Base-by-base conservation (phyloP, 2,329 filamentous ascomycete genomes). In the Madurella fahalii region DNA sequence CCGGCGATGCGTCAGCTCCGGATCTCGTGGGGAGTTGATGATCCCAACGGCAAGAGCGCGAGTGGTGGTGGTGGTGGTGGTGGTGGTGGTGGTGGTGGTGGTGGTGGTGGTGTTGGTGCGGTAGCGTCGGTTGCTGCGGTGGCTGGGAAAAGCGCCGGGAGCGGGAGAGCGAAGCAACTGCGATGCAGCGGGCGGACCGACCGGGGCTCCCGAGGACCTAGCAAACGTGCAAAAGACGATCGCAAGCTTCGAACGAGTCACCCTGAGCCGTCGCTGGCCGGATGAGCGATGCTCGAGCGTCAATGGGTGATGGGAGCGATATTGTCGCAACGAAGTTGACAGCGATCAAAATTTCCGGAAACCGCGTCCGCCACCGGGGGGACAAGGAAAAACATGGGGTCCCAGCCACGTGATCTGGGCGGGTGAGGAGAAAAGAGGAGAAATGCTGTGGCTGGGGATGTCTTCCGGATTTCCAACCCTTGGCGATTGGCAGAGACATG, bases 401-500 rank as follows among this genome's bases (percentile, higher is more conserved):
- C 34, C 58, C 57, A 64, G 57, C 58, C 64, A 65, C 63, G 61
- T 64, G 62, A 65, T 64, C 56, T 48, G 42, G 5, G 2, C 9
- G n/a, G n/a, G 20, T 46, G 49, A 52, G 46, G 49, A 17, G 50
- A 31, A 37, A 37, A 17, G 44, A 20, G 40, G 52, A 51, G 45
- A 56, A 61, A 57, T 53, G 51, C 45, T 52, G 57, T 58, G 61
- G 59, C 53, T 60, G 56, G 55, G 56, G 47, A 25, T 48, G 11
- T 34, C 30, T 47, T 47, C 30, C 45, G 15, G 34, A 37, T 37
- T 37, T 9, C 13, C 4, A 25, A 7, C 7, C 25, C 25, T 25
- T 37, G 13, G 34, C 34, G 34, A 11, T 37, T 37, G 34, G 34
- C 34, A 15, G 34, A 37, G 4, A 37, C 34, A 37, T 37, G 34